Evolutionary conservation across 1,284 basidiomycete species (phyloP), one percentile per base, ranked within the genome.

Genomic region (Sporisorium graminicola): DNA sequence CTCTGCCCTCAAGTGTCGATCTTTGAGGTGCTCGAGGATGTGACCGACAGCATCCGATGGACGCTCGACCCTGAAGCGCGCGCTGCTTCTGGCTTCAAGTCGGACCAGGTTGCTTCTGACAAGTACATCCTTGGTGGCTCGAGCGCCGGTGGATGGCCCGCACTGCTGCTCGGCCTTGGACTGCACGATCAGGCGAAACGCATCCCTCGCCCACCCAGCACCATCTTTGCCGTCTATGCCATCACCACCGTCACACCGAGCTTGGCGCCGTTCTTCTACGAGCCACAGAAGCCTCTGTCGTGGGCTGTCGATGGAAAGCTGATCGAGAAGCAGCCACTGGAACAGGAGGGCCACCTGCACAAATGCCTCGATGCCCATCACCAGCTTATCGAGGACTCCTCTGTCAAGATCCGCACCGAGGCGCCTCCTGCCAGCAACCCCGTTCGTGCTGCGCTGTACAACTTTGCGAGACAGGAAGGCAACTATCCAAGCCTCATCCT

Each of bases 1-100:
- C 74, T 80, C 5, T 77, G 76, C 22, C 78, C 78, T 2, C 78
- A 80, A 47, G 76, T 80, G 47, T 58, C 65, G 31, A 65, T 80
- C 33, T 44, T 40, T 4, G 59, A 69, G 52, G 71, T 75, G 49
- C 68, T 80, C 42, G 72, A 72, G 52, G 78, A 80, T 33, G 61
- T 80, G 9, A 54, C 63, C 16, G 78, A 80, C 61, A 46, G 58
- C 49, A 65, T 78, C 44, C 46, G 58, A 20, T 80, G 70, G 64
- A 68, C 67, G 37, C 59, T 78, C 13, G 53, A 61, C n/a, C 49
- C 55, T 2, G 31, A 51, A 37, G 58, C 65, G 26, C 56, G 71
- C 2, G 54, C 67, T 26, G 42, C 50, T n/a, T 63, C 73, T 12
- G 67, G 66, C 29, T 63, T 77, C 55, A 53, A 49, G 33, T 52